Evolutionary conservation across 2,329 filamentous ascomycete genomes (phyloP), one percentile per base, ranked within the genome.

Genomic region (Monilinia fructicola): DNA sequence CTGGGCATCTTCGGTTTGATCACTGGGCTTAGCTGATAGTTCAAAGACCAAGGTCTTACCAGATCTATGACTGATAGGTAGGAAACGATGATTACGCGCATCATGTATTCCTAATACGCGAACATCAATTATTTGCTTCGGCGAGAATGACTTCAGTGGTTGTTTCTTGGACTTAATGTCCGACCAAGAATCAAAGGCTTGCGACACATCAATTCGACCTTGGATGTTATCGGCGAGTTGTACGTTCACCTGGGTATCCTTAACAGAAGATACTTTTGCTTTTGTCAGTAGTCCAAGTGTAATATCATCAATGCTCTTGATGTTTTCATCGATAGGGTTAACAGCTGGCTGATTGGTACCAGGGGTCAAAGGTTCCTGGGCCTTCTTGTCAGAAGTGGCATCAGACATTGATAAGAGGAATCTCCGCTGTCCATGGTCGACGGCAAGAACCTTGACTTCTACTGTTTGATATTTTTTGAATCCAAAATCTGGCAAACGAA

Each of bases 211-310:
- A 68, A 99, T 88, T 23, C 95, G 91, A n/a, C 94, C 95, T 76
- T 96, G 91, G 11, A 96, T 83, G 70, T 93, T 92, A 74, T 96
- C 92, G 54, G 92, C 90, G 61, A 98, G 83, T 71, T 91, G 87
- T 7, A 99, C 92, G 72, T 98, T 98, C 65, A 98, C 81, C 76
- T 99, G 95, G 0, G 94, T 97, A 59, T 89, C 89, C 78, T 96
- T 97, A 75, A 97, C 81, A 0, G 92, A 92, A n/a, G 86, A 85
- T 54, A 99, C 86, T 72, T 85, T 89, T 50, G 91, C 94, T 75
- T 91, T 92, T 10, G 88, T 87, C 56, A 90, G 77, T 71, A 84
- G 89, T 64, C 94, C 94, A 40, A 92, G 82, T 1, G 81, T 81
- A 59, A 97, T 84, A 71, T 97, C 92, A 55, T 88, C 86, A n/a